Evolutionary conservation across 2,329 filamentous ascomycete genomes (phyloP).

Genomic region (Cadophora malorum): DNA sequence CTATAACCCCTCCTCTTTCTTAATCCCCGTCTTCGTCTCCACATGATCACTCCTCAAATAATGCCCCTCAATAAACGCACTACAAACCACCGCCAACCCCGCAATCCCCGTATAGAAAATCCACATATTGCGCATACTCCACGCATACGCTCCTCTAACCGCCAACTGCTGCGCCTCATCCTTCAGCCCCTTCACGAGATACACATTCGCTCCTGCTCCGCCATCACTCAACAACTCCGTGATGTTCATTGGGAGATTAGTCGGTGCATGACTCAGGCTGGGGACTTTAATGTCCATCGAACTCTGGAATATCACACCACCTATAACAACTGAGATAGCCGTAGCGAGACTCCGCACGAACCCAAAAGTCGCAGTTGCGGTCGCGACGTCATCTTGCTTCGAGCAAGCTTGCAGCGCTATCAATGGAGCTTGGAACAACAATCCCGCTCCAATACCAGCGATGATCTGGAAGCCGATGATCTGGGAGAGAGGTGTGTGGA

Average conservation of each 20-base stretch:
- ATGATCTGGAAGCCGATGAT: conserved; percentile 58
- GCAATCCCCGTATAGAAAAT: conserved; percentile 33
- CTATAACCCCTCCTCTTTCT: conserved; percentile 4
- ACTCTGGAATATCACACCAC: conserved; percentile 53
- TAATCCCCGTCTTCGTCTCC: conserved; percentile 56
- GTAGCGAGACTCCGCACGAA: conserved; percentile 53
- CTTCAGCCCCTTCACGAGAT: conserved; percentile 15
- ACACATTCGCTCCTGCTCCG: conserved; percentile 33
- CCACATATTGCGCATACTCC: conserved; percentile 36
- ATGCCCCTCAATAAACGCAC: conserved; percentile 51
- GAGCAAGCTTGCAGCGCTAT: conserved; percentile 62
- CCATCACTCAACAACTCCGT: conserved; percentile 19
- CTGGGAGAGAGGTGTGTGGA: conserved; percentile 46
- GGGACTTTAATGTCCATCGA: conserved; percentile 24
- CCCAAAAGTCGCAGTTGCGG: conserved; percentile 57
- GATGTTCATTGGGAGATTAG: conserved; percentile 22
- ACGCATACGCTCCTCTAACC: conserved; percentile 31
- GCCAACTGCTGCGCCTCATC: conserved; percentile 29
- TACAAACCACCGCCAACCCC: conserved; percentile 46
- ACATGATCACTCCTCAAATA: conserved; percentile 54
- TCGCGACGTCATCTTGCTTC: conserved; percentile 47
- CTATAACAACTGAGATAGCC: conserved; percentile 52
- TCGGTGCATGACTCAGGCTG: conserved; percentile 15
- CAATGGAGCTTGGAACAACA: conserved; percentile 60
- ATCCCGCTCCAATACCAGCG: conserved; percentile 56